Base-by-base conservation (phyloP, 305 asterid species). In the Solanum aculeatissimum region DNA sequence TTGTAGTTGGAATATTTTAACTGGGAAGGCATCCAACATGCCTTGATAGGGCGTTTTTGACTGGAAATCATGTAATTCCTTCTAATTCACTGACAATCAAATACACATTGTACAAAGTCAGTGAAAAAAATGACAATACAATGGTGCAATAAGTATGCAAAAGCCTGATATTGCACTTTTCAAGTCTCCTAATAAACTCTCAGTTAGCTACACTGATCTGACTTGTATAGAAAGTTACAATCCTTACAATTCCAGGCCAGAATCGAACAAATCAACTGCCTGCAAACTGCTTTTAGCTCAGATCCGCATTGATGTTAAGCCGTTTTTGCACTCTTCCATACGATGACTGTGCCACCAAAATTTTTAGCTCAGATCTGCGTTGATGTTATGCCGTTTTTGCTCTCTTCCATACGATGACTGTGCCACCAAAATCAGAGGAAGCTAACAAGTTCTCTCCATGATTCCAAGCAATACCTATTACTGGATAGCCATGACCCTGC, bases 401-500 rank as follows among this genome's bases (percentile, higher is more conserved):
- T 90, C 99, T 91, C 89, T 95, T 97, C 99, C 99, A 97, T 83
- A 95, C 97, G 80, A 96, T 95, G 42, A 95, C 97, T 18, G 98
- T 92, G 88, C 98, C 99, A 57, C 98, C 99, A 89, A 94, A 97
- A 92, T 97, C 98, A 27, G 99, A 93, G 58, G 99, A 94, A 83
- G 99, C 99, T 91, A 97, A 88, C 32, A 94, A 90, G 83, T 94
- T 97, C 90, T 95, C 98, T 42, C 98, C 99, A 69, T 94, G 92
- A 91, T 97, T 97, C 98, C 99, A 95, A 83, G 98, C 96, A 77
- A 93, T 88, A 87, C 97, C 98, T 86, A 95, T 95, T 21, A 92
- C 97, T 45, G 99, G 93, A 88, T 93, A 95, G 70, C 97, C 94
- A 90, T 96, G 98, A 43, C 98, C 98, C 97, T 95, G 93, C 89